Evolutionary conservation across 306 rosid species (phyloP).

Genomic region (Lotus japonicus): DNA sequence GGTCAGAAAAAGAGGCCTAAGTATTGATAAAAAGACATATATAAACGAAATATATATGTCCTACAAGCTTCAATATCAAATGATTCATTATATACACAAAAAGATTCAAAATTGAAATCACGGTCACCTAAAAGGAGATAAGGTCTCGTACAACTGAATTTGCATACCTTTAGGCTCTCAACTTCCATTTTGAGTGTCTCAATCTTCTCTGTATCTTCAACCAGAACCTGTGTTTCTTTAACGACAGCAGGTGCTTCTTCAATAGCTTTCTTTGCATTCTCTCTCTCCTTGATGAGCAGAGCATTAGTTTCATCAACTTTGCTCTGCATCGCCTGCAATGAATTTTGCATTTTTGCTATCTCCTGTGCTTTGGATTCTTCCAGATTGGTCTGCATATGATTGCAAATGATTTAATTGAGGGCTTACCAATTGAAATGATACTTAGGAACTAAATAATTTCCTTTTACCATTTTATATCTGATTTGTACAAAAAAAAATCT

Average conservation of each 20-base stretch:
- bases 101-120: conserved; percentile 10
- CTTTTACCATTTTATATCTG: neutral
- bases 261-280: conserved; percentile 46
- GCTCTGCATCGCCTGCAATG: conserved; percentile 63
- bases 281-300: conserved; percentile 54
- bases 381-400: conserved; percentile 65
- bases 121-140: conserved; percentile 5
- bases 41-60: neutral
- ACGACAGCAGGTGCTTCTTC: conserved; percentile 70
- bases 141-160: conserved; percentile 15
- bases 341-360: conserved; percentile 60
- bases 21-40: neutral
- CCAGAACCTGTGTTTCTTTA: conserved; percentile 67
- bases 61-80: neutral
- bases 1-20: neutral
- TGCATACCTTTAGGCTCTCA: conserved; percentile 59
- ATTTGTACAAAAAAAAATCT: conserved; percentile 2
- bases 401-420: conserved; percentile 15
- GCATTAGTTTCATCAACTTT: conserved; percentile 66
- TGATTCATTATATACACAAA: conserved; percentile 5
- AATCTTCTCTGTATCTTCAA: conserved; percentile 66
- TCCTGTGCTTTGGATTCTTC: conserved; percentile 79
- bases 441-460: neutral
- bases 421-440: conserved; percentile 11
- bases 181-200: conserved; percentile 53